Evolutionary conservation across 345 rosid species (phyloP).

Genomic region (Lepidium africanum): DNA sequence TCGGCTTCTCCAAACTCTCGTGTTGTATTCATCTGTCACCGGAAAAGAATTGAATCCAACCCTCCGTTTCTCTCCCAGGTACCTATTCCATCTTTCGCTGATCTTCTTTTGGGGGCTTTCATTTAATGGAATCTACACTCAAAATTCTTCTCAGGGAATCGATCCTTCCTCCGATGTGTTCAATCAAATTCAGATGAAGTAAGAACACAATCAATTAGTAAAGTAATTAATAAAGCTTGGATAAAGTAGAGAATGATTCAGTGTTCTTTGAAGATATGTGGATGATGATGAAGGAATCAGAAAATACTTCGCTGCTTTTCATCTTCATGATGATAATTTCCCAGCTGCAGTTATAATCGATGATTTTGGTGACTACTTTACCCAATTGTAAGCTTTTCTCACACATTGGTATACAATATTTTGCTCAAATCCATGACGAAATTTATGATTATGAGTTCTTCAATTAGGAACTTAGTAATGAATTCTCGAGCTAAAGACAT

Average conservation of each 20-base stretch:
- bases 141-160: constrained; percentile 39
- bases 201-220: constrained; percentile 12
- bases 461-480: constrained; percentile 38
- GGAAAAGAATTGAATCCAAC: constrained; percentile 44
- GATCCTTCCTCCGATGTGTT: constrained; percentile 53
- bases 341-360: constrained; percentile 64
- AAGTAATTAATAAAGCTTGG: background rate
- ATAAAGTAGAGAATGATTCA: background rate
- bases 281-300: constrained; percentile 69
- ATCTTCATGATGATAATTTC: constrained; percentile 35
- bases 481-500: constrained; percentile 79
- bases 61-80: constrained; percentile 80
- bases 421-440: background rate
- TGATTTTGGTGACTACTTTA: constrained; percentile 69
- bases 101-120: background rate
- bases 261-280: constrained; percentile 42
- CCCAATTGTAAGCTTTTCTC: constrained; percentile 37
- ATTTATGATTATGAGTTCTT: background rate
- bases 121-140: background rate
- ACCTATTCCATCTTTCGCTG: background rate
- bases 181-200: constrained; percentile 73
- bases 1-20: constrained; percentile 9
- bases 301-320: constrained; percentile 86
- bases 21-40: constrained; percentile 71
- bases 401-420: background rate